Conservation (phyloP, 2,329 filamentous ascomycete genomes). For the Arthrobotrys megalospora region DNA sequence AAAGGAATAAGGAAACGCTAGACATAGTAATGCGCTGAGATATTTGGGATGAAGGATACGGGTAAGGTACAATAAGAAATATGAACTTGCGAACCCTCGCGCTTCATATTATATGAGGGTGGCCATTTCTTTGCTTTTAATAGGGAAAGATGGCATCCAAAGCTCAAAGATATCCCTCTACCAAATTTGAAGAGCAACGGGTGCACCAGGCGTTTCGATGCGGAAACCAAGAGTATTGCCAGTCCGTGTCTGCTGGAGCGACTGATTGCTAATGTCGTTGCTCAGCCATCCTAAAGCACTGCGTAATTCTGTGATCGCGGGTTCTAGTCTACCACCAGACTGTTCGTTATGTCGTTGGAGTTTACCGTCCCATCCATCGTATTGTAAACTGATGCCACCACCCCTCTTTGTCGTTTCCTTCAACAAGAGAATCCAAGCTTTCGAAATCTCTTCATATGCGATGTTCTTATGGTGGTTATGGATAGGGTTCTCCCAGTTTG, state of each 20-base stretch:
- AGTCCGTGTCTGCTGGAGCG: slow-evolving; percentile 48
- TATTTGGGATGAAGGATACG: slow-evolving; percentile 2
- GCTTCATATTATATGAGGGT: not conserved
- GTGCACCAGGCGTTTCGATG: slow-evolving; percentile 63
- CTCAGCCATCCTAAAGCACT: slow-evolving; percentile 61
- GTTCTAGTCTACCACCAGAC: slow-evolving; percentile 84
- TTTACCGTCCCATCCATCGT: slow-evolving; percentile 92
- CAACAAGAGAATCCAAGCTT: slow-evolving; percentile 92
- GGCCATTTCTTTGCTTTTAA: not conserved
- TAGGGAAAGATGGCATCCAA: not conserved
- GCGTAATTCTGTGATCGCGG: slow-evolving; percentile 74
- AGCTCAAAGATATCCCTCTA: slow-evolving; percentile 38
- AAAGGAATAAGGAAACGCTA: slow-evolving; percentile 25
- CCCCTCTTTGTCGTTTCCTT: slow-evolving; percentile 91
- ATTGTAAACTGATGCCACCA: slow-evolving; percentile 89
- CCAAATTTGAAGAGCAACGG: slow-evolving; percentile 64
- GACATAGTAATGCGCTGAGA: slow-evolving; percentile 23
- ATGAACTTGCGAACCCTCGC: not conserved
- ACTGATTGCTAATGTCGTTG: slow-evolving; percentile 48
- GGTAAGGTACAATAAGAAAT: slow-evolving; percentile 14
- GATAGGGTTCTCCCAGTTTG: slow-evolving; percentile 89
- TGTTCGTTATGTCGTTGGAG: slow-evolving; percentile 88
- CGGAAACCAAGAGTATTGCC: slow-evolving; percentile 61
- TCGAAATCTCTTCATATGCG: slow-evolving; percentile 95
- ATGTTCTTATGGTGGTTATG: slow-evolving; percentile 95